Evolutionary conservation across 345 rosid species (phyloP).

Genomic region (Physaria fendleri): DNA sequence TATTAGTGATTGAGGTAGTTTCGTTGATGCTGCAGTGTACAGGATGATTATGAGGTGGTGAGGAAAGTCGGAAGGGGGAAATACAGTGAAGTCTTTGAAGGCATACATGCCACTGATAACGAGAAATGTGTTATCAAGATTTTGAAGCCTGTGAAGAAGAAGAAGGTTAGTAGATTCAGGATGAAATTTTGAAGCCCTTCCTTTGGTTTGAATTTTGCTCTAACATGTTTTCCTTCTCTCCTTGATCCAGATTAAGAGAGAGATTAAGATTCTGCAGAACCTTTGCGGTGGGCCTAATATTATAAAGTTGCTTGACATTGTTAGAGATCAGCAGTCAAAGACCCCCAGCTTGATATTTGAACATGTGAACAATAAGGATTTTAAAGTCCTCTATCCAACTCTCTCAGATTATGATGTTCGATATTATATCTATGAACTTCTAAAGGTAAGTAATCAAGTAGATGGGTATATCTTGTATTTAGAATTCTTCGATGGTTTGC

Average conservation of each 20-base stretch:
- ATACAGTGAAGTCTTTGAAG: constrained; percentile 95
- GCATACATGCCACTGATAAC: constrained; percentile 67
- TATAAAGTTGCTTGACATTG: constrained; percentile 88
- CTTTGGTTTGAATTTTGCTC: not conserved
- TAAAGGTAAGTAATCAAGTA: constrained; percentile 48
- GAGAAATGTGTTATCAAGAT: constrained; percentile 94
- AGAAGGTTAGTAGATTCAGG: constrained; percentile 51
- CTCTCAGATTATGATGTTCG: constrained; percentile 82
- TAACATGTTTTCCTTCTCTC: not conserved
- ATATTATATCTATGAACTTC: constrained; percentile 80
- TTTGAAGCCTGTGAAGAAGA: constrained; percentile 96
- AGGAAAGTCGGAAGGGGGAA: constrained; percentile 96
- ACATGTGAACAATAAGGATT: constrained; percentile 86
- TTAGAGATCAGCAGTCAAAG: constrained; percentile 93
- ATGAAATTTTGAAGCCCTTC: not conserved
- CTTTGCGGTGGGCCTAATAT: constrained; percentile 97
- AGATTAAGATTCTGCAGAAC: constrained; percentile 93
- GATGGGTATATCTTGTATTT: not conserved
- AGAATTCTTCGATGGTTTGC: not conserved
- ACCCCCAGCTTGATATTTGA: constrained; percentile 94
- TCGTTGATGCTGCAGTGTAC: constrained; percentile 50
- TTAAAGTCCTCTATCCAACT: constrained; percentile 90
- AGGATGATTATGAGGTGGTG: constrained; percentile 93
- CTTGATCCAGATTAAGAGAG: constrained; percentile 83
- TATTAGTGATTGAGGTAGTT: not conserved